A percentile compares a stretch with the other conserved stretches of the same genome.
Evolutionary conservation across 495 filamentous ascomycete genomes (phyloP).

Genomic region (Penicillium riverlandense): DNA sequence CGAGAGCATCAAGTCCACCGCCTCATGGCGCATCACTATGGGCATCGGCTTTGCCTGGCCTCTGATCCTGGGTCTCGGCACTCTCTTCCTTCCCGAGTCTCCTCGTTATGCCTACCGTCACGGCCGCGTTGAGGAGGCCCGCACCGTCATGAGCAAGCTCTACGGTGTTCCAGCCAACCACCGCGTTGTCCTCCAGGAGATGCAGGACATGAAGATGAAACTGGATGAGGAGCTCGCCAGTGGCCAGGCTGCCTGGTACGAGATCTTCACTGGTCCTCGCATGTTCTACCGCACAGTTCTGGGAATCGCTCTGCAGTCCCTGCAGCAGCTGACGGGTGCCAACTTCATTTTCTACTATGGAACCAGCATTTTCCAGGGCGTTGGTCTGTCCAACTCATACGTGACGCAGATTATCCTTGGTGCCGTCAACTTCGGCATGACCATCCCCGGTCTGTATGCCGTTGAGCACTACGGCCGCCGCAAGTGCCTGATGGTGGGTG

Average conservation of each 20-base stretch:
- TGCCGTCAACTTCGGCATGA: constrained; percentile 66
- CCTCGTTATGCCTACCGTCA: constrained; percentile 62
- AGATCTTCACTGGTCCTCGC: constrained; percentile 62
- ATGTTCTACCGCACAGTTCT: constrained; percentile 68
- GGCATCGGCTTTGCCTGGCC: constrained; percentile 74
- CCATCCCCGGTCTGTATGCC: constrained; percentile 64
- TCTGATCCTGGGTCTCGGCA: constrained; percentile 61
- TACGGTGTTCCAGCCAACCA: constrained; percentile 62
- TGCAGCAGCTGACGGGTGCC: constrained; percentile 66
- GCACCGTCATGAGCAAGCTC: constrained; percentile 59
- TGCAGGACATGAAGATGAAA: constrained; percentile 59
- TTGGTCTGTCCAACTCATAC: constrained; percentile 61
- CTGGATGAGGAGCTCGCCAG: constrained; percentile 49
- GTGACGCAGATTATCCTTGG: constrained; percentile 69
- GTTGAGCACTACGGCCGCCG: constrained; percentile 68
- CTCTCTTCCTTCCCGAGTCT: constrained; percentile 66
- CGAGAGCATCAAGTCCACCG: constrained; percentile 41
- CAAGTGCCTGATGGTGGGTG: constrained; percentile 58
- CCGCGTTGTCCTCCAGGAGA: constrained; percentile 58
- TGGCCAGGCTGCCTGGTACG: constrained; percentile 49
- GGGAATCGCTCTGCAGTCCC: constrained; percentile 62
- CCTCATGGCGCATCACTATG: constrained; percentile 75
- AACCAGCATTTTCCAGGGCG: constrained; percentile 61
- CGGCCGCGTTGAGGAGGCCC: constrained; percentile 59
- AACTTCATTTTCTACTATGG: constrained; percentile 86